Percentiles rank a stretch among this genome's conserved stretches.
phyloP scores from a whole-genome alignment of 257 asterid genomes.

The Salvia miltiorrhiza region DNA sequence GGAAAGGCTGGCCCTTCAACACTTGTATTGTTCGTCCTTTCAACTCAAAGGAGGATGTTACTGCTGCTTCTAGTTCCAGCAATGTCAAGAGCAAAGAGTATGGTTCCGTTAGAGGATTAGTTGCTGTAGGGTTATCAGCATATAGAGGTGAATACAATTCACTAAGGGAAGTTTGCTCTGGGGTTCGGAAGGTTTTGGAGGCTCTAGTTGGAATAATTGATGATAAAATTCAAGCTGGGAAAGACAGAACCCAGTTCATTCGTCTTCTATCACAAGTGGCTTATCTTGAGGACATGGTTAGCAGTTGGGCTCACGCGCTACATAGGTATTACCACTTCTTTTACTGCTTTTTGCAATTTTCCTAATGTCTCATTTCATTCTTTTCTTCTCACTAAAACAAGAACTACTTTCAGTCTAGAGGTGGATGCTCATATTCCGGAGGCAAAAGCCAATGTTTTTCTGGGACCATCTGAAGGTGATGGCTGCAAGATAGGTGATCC shows the following conservation, averaged over 20 bases:
- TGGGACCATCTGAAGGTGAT: conserved; percentile 36
- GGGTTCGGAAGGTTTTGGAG: conserved; percentile 78
- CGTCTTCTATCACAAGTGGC: conserved; percentile 89
- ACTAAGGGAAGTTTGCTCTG: conserved; percentile 57
- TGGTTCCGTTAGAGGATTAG: conserved; percentile 72
- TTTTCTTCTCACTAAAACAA: conserved; percentile 21
- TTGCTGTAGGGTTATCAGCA: conserved; percentile 91
- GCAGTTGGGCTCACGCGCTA: conserved; percentile 72
- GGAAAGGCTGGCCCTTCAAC: conserved; percentile 98
- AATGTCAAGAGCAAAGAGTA: conserved; percentile 45
- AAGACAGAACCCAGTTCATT: conserved; percentile 57
- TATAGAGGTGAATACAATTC: conserved; percentile 81
- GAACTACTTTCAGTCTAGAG: conserved; percentile 62
- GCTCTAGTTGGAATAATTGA: conserved; percentile 56
- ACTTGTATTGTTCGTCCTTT: conserved; percentile 78
- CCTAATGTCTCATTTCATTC: background rate
- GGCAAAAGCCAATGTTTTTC: conserved; percentile 26
- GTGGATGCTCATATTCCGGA: conserved; percentile 46
- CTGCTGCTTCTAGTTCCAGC: conserved; percentile 39
- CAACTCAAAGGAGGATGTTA: conserved; percentile 39
- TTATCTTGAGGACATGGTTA: conserved; percentile 84
- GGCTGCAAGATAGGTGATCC: conserved; percentile 24
- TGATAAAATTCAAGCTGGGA: conserved; percentile 79
- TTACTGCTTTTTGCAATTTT: conserved; percentile 8
- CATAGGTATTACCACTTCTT: conserved; percentile 52